Evolutionary conservation across 345 rosid genomes (phyloP), one percentile per base, ranked within the genome.

Genomic region (Moricandia moricandioides): DNA sequence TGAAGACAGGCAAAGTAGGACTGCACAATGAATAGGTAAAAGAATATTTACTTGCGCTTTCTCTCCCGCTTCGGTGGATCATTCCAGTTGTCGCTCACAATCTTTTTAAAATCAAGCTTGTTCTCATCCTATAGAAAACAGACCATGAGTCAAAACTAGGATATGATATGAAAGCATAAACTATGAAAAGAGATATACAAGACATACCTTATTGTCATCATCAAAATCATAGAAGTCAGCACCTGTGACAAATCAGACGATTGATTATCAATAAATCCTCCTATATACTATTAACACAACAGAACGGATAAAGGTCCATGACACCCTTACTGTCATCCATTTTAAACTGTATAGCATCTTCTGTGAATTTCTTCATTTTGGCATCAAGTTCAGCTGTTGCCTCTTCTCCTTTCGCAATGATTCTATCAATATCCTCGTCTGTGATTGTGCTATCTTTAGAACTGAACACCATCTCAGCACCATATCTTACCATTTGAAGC

Each of bases 401-500:
- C 76, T 93, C 98, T 78, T 91, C 98, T 84, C 99, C 99, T 88
- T 96, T 96, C 35, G 99, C 99, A 79, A 96, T 89, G 80, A 96
- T 96, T 87, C 99, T 92, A 81, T 96, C 99, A 72, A 96, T 91
- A 68, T 96, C 98, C 85, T 96, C 99, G 73, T 96, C 97, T 12
- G 99, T 96, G 62, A 96, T 92, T 30, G 98, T 92, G 86, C 96
- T 92, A 71, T 95, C 99, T 86, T 95, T 95, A 67, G 97, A 95
- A 84, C 99, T 95, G 86, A 95, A 95, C 78, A 95, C 98, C 99
- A 92, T 95, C 82, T 95, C 99, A 76, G 99, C 99, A 69, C 98
- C 99, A 84, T 88, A 95, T 77, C 98, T 87, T 72, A 95, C 99
- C 98, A 95, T 95, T 80, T 95, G 99, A 85, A 95, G 99, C 80